Percentiles rank a stretch among this genome's conserved stretches.
Evolutionary conservation across 768 basidiomycete genomes (phyloP).

Genomic region (Auricularia sp.): DNA sequence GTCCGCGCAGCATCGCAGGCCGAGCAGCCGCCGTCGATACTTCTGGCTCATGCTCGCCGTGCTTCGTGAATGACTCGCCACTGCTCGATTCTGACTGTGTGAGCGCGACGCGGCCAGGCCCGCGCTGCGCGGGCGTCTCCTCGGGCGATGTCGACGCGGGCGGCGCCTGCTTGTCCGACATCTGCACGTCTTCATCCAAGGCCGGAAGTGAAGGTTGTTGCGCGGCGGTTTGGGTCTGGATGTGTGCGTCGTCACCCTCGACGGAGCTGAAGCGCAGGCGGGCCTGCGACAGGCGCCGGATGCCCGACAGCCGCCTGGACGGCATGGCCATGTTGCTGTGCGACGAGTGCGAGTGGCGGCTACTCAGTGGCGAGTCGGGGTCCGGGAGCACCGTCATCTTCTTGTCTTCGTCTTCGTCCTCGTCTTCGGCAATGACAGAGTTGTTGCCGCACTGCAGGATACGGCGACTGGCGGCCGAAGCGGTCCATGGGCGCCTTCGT

Average conservation of each 20-base stretch:
- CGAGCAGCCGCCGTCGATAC: background rate
- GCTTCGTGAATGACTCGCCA: too few relatives aligned
- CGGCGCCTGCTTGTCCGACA: background rate
- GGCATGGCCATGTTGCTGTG: background rate
- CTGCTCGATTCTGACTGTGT: too few relatives aligned
- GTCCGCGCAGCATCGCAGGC: background rate
- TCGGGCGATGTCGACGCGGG: background rate
- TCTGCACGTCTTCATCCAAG: background rate
- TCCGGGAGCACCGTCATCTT: background rate
- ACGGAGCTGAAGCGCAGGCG: background rate
- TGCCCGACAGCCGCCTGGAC: background rate
- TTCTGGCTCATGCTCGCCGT: background rate
- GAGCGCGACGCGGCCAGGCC: too few relatives aligned
- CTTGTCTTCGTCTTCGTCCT: slow-evolving; percentile 5
- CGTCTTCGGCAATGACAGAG: slow-evolving; percentile 11
- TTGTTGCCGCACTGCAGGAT: slow-evolving; percentile 13
- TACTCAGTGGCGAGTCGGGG: background rate
- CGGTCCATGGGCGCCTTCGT: slow-evolving; percentile 38
- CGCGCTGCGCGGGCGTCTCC: background rate
- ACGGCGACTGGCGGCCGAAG: slow-evolving; percentile 65
- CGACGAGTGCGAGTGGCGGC: background rate
- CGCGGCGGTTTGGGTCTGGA: background rate
- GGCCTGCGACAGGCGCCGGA: too few relatives aligned
- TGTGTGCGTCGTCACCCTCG: background rate
- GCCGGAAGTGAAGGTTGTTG: background rate